A percentile compares a stretch with the other conserved stretches of the same genome.
These are phyloP conservation scores for Senna siamea DNA, from an alignment of 306 rosid species.

Conservation along the genomic window DNA sequence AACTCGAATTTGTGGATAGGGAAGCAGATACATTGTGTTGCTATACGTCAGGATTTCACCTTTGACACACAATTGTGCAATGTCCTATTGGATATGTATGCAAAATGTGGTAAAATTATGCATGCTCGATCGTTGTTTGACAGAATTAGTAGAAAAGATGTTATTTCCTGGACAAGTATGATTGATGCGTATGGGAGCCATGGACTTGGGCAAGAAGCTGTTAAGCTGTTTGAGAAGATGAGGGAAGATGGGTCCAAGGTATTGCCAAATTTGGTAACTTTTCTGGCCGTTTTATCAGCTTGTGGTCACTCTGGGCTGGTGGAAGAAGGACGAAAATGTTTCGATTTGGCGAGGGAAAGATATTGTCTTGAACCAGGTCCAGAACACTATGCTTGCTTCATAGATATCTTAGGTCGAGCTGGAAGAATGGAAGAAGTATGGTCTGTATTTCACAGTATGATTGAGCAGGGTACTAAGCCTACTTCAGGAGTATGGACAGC, in stretches of 20 bases:
- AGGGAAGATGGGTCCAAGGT: constrained; percentile 46
- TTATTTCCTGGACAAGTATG: constrained; percentile 67
- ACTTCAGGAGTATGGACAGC: constrained; percentile 52
- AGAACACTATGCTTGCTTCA: constrained; percentile 63
- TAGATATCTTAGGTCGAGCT: constrained; percentile 64
- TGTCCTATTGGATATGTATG: constrained; percentile 61
- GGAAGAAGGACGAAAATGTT: constrained; percentile 61
- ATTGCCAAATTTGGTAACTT: constrained; percentile 58
- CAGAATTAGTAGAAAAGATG: constrained; percentile 49
- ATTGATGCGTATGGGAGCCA: constrained; percentile 61
- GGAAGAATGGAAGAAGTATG: constrained; percentile 63
- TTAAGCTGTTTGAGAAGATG: constrained; percentile 50
- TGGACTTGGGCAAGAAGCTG: constrained; percentile 57
- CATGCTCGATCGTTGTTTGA: constrained; percentile 51
- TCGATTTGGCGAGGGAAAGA: constrained; percentile 46
- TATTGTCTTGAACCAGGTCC: constrained; percentile 56
- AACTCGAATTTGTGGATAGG: constrained; percentile 57
- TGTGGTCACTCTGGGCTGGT: constrained; percentile 62
- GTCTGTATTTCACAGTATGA: constrained; percentile 46
- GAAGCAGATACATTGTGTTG: constrained; percentile 68
- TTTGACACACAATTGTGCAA: constrained; percentile 58
- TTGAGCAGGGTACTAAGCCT: constrained; percentile 40
- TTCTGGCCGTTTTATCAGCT: constrained; percentile 54
- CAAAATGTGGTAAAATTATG: constrained; percentile 57
- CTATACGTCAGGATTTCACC: constrained; percentile 53